A percentile compares a stretch with the other conserved stretches of the same genome.
Evolutionary conservation across 306 rosid genomes (phyloP).

Genomic region (Prunus salicina): DNA sequence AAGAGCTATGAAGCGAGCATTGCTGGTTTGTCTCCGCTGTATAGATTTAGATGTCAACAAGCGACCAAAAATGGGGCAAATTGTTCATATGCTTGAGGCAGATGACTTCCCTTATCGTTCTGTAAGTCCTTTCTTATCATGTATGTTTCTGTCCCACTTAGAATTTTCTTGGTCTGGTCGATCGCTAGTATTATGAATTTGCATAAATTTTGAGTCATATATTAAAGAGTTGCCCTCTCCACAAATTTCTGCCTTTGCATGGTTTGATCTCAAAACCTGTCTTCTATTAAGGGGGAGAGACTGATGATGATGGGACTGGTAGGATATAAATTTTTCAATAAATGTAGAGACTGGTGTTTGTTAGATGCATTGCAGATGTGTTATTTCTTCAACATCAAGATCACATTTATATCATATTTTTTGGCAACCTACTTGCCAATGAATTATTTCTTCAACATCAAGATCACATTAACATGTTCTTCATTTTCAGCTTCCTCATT

Average conservation of each 20-base stretch:
- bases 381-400: no score
- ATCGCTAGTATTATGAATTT: no score
- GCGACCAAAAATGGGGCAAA: slow-evolving; percentile 98
- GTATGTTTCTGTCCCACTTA: neutral
- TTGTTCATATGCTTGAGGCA: slow-evolving; percentile 94
- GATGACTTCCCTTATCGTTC: slow-evolving; percentile 93
- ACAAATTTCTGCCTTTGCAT: no score
- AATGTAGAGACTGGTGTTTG: no score
- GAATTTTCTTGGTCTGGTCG: no score
- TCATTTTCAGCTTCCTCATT: neutral
- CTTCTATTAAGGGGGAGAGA: no score
- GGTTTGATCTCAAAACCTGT: no score
- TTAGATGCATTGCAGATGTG: neutral
- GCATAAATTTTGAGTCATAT: no score
- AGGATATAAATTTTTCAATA: no score
- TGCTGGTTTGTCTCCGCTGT: slow-evolving; percentile 87
- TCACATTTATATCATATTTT: neutral
- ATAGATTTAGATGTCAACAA: slow-evolving; percentile 80
- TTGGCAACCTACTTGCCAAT: neutral
- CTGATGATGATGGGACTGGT: no score
- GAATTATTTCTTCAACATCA: neutral
- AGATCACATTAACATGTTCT: neutral
- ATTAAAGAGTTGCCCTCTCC: no score
- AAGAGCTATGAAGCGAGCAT: slow-evolving; percentile 72
- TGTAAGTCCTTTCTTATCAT: slow-evolving; percentile 37